Evolutionary conservation across 1,284 basidiomycete genomes (phyloP).

Genomic region (Coriolopsis trogii): DNA sequence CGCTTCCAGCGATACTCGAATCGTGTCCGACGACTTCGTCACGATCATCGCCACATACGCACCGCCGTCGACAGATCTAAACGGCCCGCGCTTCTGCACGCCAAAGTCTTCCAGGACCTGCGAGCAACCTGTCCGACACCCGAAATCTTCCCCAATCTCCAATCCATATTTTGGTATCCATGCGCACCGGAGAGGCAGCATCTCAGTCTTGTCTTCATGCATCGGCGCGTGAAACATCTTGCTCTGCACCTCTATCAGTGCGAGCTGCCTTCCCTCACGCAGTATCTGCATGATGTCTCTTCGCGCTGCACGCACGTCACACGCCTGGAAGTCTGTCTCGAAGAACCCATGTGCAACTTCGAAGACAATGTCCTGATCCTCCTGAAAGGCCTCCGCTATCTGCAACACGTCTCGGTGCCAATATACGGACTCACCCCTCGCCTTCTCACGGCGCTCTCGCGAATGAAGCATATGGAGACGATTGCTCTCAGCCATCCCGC

Average conservation of each 20-base stretch:
- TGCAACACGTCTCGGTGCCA: constrained; percentile 52
- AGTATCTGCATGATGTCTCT: constrained; percentile 49
- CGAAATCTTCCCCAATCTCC: constrained; percentile 58
- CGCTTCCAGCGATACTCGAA: constrained; percentile 55
- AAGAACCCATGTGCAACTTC: constrained; percentile 38
- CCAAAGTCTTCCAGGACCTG: constrained; percentile 49
- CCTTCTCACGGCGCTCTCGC: constrained; percentile 48
- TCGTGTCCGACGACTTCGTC: constrained; percentile 46
- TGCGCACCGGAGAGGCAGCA: constrained; percentile 28
- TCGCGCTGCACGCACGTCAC: constrained; percentile 49
- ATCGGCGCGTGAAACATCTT: constrained; percentile 39
- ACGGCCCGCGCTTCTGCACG: constrained; percentile 18
- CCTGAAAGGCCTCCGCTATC: constrained; percentile 41
- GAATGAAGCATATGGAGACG: constrained; percentile 43
- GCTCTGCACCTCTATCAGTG: constrained; percentile 30
- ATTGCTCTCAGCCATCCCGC: constrained; percentile 49
- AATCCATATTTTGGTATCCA: constrained; percentile 46
- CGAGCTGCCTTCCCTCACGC: constrained; percentile 21
- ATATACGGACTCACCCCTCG: constrained; percentile 50
- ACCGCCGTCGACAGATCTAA: constrained; percentile 16
- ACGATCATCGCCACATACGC: constrained; percentile 23
- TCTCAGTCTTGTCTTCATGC: constrained; percentile 43
- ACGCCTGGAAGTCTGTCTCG: constrained; percentile 44
- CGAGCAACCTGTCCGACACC: constrained; percentile 51
- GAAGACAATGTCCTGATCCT: constrained; percentile 40